Base-by-base conservation (phyloP, 139 green algal species). In the Closterium sp. region DNA sequence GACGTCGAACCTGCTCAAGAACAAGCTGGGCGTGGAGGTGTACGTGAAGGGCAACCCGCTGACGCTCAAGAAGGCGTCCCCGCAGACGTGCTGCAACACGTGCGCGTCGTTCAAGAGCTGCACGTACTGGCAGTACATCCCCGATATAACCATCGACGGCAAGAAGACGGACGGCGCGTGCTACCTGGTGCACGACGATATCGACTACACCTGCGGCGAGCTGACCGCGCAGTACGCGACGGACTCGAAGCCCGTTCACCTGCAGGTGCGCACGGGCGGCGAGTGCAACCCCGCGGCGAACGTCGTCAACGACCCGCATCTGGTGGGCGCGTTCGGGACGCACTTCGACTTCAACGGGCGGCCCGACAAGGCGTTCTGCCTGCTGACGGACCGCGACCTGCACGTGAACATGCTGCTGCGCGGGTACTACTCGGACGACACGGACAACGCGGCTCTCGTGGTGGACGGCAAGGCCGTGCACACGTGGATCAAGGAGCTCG, bases 341-440 rank as follows among this genome's bases (percentile, higher is more conserved):
- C 45, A 86, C 31, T 94, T 93, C 34, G 92, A 94, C 89, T 94
- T 94, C 92, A 93, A 50, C 24, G 92, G 92, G 29, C 22, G n/a
- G n/a, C 90, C 89, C 29, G 92, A 50, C n/a, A 79, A 70, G 73
- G 89, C 32, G 30, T 94, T 91, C 89, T 94, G 92, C 89, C 89
- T 94, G 9, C 27, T 94, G n/a, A 62, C 89, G 7, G 92, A 94
- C 32, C 13, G 87, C 24, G n/a, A 50, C 22, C 90, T 94, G 10
- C 92, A 94, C 73, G 88, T 94, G 31, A 94, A 94, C 92, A 94
- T 94, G 92, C 73, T 31, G 27, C 30, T 94, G 24, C 90, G 86
- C 29, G 88, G 90, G 27, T 93, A 93, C 88, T 29, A 89, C 30
- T 28, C 90, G 87, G 42, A n/a, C 31, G 31, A 70, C 31, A 92